Evolutionary conservation across 768 basidiomycete species (phyloP), one percentile per base, ranked within the genome.

Genomic region (Lactarius vividus): DNA sequence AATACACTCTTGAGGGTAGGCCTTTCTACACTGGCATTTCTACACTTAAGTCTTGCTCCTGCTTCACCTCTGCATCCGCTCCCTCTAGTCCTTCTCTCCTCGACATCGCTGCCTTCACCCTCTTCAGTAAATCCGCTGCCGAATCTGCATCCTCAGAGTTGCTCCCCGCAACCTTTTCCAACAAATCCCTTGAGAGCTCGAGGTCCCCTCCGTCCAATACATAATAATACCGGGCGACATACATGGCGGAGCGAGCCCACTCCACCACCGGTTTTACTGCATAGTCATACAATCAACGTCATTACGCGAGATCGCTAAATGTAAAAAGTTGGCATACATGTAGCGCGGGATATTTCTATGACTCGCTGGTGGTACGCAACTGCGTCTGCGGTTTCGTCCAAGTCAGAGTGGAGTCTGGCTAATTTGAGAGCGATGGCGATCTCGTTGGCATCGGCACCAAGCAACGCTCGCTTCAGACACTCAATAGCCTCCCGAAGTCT

Each of bases 401-500:
- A 77, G 31, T 82, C 81, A 61, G 82, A 82, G 72, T 92, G 83
- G 57, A 95, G 79, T 72, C 82, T 84, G 20, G 93, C 94, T 39
- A 95, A 79, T 73, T 86, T 92, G 42, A 89, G 77, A 73, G 86
- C 84, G 67, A 92, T 87, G 28, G 80, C 82, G 42, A 84, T 89
- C 74, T 94, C 91, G 66, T 87, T 84, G 3, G 88, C 83, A 75
- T 91, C 90, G 31, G 89, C 89, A 62, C 89, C 85, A 65, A 89
- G 85, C 61, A 98, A 81, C 15, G 96, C 96, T 46, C 95, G 91
- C 70, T 93, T 92, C 68, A 93, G 87, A 72, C 94, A 94, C 73
- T 95, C 89, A 53, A 96, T 88, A 18, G 97, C 95, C 75, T 98
- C 96, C 65, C 88, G 83, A 55, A 84, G 82, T 75, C 96, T 96